Evolutionary conservation across 306 rosid genomes (phyloP).

Genomic region (Carpinus viminea): DNA sequence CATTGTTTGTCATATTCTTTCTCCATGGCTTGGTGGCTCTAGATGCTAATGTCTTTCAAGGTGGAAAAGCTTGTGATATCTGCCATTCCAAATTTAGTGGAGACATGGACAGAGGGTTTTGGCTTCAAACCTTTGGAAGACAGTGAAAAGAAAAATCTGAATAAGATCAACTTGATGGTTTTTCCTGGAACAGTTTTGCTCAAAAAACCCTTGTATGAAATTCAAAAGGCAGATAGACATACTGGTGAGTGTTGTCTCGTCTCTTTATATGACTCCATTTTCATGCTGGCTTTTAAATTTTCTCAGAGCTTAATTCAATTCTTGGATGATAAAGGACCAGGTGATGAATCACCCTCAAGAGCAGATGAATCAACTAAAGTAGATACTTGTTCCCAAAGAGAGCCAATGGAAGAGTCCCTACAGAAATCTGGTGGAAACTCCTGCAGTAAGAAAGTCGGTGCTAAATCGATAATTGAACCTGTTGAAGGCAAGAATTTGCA

Average conservation of each 20-base stretch:
- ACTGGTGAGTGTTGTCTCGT: constrained; percentile 34
- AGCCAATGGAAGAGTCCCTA: constrained; percentile 26
- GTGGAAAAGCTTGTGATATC: constrained; percentile 88
- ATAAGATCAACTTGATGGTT: constrained; percentile 80
- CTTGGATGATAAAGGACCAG: constrained; percentile 26
- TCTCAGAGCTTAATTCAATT: constrained; percentile 19
- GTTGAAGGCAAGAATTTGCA: constrained; percentile 23
- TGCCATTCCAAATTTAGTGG: constrained; percentile 84
- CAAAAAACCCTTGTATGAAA: constrained; percentile 55
- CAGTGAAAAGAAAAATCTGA: constrained; percentile 58
- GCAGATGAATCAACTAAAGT: constrained; percentile 29
- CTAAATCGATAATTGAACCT: constrained; percentile 33
- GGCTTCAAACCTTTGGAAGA: constrained; percentile 72
- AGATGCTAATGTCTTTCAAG: constrained; percentile 80
- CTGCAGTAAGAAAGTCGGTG: constrained; percentile 15
- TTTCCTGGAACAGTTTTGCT: constrained; percentile 92
- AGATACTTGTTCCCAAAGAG: constrained; percentile 23
- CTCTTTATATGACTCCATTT: constrained; percentile 12
- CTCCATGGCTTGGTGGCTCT: constrained; percentile 27
- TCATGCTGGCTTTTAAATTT: not conserved
- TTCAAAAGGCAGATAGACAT: constrained; percentile 31
- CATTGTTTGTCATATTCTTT: constrained; percentile 23
- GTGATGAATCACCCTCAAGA: constrained; percentile 35
- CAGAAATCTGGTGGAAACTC: constrained; percentile 26
- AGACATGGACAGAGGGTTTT: constrained; percentile 93